Conservation (phyloP, 2,329 filamentous ascomycete genomes). For the Dryadomyces quercus-mongolicae region DNA sequence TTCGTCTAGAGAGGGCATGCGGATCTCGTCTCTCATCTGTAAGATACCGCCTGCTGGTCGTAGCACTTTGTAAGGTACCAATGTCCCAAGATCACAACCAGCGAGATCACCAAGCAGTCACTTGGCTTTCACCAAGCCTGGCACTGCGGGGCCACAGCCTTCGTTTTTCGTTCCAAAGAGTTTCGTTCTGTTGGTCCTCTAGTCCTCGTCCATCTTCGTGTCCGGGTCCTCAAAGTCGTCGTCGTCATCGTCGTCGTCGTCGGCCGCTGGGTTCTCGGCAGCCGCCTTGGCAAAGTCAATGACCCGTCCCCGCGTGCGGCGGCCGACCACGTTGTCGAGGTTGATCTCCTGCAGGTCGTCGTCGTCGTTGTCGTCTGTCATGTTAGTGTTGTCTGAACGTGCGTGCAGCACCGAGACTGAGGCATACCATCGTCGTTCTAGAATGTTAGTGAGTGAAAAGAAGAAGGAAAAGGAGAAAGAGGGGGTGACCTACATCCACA, state of each 20-base stretch:
- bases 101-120: too few relatives aligned
- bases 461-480: not conserved
- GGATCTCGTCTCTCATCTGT: not conserved
- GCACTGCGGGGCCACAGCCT: too few relatives aligned
- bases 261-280: slow-evolving; percentile 60
- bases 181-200: too few relatives aligned
- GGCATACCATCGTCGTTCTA: slow-evolving; percentile 2
- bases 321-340: slow-evolving; percentile 75
- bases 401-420: not conserved
- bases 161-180: too few relatives aligned
- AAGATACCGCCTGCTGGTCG: not conserved
- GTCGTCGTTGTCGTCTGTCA: slow-evolving; percentile 57
- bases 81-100: too few relatives aligned
- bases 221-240: slow-evolving; percentile 52
- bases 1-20: not conserved
- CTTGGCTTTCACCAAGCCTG: too few relatives aligned
- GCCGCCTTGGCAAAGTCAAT: slow-evolving; percentile 93
- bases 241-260: slow-evolving; percentile 71
- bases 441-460: not conserved
- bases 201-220: slow-evolving; percentile 59
- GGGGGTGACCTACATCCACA: slow-evolving; percentile 17
- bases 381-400: too few relatives aligned
- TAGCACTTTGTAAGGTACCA: too few relatives aligned
- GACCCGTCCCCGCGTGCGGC: slow-evolving; percentile 80
- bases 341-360: slow-evolving; percentile 88